These are phyloP conservation scores for Holtermanniella nyarrowii DNA, from an alignment of 768 basidiomycete genomes.

Conservation along the genomic window DNA sequence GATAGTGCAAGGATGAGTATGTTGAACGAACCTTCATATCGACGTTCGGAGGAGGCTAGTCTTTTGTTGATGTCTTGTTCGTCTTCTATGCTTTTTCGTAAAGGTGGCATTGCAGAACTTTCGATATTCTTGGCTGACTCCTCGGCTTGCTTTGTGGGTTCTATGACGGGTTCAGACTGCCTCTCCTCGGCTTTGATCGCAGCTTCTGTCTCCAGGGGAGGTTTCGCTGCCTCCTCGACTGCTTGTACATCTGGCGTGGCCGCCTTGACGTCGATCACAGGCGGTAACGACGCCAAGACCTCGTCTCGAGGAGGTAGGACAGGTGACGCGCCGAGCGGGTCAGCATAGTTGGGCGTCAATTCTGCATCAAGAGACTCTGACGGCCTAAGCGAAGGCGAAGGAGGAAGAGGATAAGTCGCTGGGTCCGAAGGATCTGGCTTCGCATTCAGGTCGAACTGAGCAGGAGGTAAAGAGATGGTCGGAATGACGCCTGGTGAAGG, in stretches of 20 bases:
- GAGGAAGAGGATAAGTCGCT: conserved; percentile 29
- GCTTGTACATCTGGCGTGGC: conserved; percentile 3
- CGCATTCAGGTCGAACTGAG: conserved; percentile 8
- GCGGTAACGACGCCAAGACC: conserved; percentile 1
- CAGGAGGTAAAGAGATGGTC: not conserved
- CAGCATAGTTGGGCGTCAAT: conserved; percentile 7
- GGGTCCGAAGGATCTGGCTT: conserved; percentile 27
- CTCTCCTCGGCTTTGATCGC: not conserved
- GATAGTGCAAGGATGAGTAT: not conserved
- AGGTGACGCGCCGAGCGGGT: conserved; percentile 27
- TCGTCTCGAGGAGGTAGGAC: not conserved
- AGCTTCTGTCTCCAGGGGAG: not conserved
- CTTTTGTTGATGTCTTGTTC: not conserved
- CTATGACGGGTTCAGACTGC: not conserved
- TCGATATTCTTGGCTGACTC: too few species aligned
- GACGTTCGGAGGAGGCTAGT: conserved; percentile 10
- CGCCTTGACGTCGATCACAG: conserved; percentile 5
- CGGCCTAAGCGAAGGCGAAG: conserved; percentile 15
- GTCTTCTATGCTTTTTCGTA: not conserved
- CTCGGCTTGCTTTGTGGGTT: conserved; percentile 2
- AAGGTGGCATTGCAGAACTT: too few species aligned
- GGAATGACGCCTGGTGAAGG: not conserved
- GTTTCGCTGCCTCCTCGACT: not conserved
- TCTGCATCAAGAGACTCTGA: too few species aligned
- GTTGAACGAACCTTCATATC: conserved; percentile 14